Evolutionary conservation across 805 yeast genomes (phyloP).

Genomic region (Metschnikowia henanensis): DNA sequence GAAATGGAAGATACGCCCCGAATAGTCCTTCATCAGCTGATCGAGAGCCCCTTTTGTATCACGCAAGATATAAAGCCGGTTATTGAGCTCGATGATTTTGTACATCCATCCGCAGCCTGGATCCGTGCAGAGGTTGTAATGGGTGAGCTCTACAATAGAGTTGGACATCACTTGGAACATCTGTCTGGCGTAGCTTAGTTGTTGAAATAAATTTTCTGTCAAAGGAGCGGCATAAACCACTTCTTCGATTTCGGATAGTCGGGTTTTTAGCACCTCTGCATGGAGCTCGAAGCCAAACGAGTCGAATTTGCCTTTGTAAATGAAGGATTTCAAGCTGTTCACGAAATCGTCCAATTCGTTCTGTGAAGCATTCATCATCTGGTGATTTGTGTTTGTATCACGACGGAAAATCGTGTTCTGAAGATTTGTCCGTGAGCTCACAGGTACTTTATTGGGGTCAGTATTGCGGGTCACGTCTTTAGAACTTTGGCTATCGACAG

Average conservation of each 20-base stretch:
- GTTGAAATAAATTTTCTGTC: background rate
- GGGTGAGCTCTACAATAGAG: background rate
- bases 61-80: slow-evolving; percentile 1
- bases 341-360: too few species aligned
- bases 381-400: too few species aligned
- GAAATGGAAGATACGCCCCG: background rate
- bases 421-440: too few species aligned
- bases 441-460: too few species aligned
- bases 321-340: too few species aligned
- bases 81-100: slow-evolving; percentile 4
- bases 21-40: background rate
- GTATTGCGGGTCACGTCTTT: too few species aligned
- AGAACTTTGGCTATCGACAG: too few species aligned
- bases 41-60: background rate
- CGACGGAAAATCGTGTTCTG: too few species aligned
- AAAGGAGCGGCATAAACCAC: background rate
- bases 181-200: background rate
- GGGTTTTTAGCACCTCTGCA: background rate
- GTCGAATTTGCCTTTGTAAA: background rate
- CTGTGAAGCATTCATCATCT: too few species aligned
- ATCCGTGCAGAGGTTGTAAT: background rate
- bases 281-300: background rate
- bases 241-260: background rate
- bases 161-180: background rate
- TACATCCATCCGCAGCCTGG: slow-evolving; percentile 1